Evolutionary conservation across 768 basidiomycete species (phyloP), one percentile per base, ranked within the genome.

Genomic region (Panus rudis): DNA sequence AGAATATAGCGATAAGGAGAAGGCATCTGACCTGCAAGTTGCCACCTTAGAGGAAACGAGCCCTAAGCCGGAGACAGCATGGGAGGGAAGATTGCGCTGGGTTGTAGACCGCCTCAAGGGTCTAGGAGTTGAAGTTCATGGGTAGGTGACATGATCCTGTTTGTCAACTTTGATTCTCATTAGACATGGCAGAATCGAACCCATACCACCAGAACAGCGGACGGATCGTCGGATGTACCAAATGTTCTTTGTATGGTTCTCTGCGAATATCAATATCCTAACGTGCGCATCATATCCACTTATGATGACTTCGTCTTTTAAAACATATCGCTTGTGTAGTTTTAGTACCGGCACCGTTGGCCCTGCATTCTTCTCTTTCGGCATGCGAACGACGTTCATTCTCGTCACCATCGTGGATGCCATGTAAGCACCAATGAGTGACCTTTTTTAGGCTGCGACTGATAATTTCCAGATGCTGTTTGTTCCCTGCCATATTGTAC

Each of bases 181-280:
- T 6, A 25, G 21, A 4, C 3, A 39, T 14, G 27, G 24, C 39
- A 79, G 81, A 0, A 81, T 76, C 19, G 58, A 70, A 16, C 82
- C 82, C 3, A 72, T 76, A 2, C 57, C 72, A 1, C 50, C 58
- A 2, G 71, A 71, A 21, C 63, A 74, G 32, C 71, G 81, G 35
- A 68, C 54, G 7, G 81, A 84, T 52, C 71, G 64, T n/a, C 72
- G 74, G 35, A 70, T 76, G 39, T 75, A 74, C 52, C 79, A 84
- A 47, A 60, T 82, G 52, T 84, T 84, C 64, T 79, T 80, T 52
- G 67, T 84, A 4, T 84, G 82, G 83, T 79, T 84, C 52, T 77
- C 82, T 6, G 70, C 75, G 42, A 83, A 81, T 54, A 71, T 81
- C 59, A 83, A 83, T 51, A 72, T 84, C 21, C 63, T 81, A 14